Evolutionary conservation across 805 yeast species (phyloP), one percentile per base, ranked within the genome.

Genomic region (Komagataella pastoris): DNA sequence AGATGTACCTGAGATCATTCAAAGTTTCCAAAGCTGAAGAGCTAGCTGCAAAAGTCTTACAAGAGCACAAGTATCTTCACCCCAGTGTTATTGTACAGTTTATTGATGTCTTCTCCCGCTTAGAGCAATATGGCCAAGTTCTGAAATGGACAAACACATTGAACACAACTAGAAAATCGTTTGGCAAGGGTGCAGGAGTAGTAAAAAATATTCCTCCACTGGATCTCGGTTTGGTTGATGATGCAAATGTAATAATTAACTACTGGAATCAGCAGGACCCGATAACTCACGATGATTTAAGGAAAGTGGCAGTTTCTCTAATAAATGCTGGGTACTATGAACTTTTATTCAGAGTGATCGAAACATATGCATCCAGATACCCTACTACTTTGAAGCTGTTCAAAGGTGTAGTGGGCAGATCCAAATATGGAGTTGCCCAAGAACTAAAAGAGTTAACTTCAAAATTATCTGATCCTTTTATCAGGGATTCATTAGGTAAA

Each of bases 11-110:
- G 40, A 61, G 65, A 6, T 57, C 59, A n/a, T 63, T 62, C 14
- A 59, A 66, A 36, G 51, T 71, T 4, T 61, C 54, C 3, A 57
- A 58, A n/a, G 77, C 78, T 21, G 71, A 71, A 46, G 56, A 55
- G 2, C 47, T 70, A 2, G 64, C 72, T 3, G 36, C 52, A 0
- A 56, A 60, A 6, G 65, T 71, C 1, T 56, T 61, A 46, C 51
- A 56, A 0, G 57, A 56, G 47, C 70, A 60, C 40, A 63, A 64
- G 0, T 71, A 70, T 53, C 46, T 74, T 2, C 67, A 67, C 52
- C 68, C 74, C 2, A 65, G 66, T 46, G 60, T 73, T 14, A 57
- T 68, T 10, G 60, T 64, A 17, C 54, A 62, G 3, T 70, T 71
- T 30, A 62, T 76, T 19, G 60, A 63, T 24, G 62, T 58, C 19